phyloP scores from a whole-genome alignment of 257 asterid species.

The Solanum chilense region DNA sequence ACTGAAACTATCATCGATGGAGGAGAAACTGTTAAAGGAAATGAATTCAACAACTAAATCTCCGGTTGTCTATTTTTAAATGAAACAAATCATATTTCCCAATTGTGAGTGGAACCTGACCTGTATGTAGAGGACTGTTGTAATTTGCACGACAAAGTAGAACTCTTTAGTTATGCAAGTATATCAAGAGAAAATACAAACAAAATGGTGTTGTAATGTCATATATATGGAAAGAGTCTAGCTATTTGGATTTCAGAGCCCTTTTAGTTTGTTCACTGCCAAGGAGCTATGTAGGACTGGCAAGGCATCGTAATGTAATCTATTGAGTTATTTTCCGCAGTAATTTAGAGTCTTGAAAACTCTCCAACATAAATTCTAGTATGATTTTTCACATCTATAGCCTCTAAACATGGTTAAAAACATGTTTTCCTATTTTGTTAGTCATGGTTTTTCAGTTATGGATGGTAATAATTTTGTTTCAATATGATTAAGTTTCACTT shows the following conservation, averaged over 20 bases:
- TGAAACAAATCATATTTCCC: constrained; percentile 66
- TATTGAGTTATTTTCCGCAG: not conserved
- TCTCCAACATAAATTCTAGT: not conserved
- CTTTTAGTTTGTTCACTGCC: not conserved
- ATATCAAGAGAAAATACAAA: not conserved
- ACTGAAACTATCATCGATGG: constrained; percentile 37
- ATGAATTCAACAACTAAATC: constrained; percentile 60
- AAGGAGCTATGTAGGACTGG: not conserved
- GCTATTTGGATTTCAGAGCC: not conserved
- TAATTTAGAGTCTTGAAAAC: not conserved
- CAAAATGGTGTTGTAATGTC: not conserved
- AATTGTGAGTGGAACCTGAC: constrained; percentile 14
- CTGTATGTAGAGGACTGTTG: not conserved
- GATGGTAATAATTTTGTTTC: not conserved
- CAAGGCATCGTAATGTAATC: not conserved
- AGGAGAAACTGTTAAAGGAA: constrained; percentile 45
- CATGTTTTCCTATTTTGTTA: not conserved
- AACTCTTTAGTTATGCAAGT: not conserved
- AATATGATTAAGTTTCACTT: not conserved
- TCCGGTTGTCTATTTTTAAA: constrained; percentile 90
- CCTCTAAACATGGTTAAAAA: not conserved
- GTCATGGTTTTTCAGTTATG: not conserved
- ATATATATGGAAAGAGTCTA: not conserved
- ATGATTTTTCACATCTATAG: not conserved
- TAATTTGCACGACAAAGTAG: not conserved